Evolutionary conservation across 768 basidiomycete genomes (phyloP), one percentile per base, ranked within the genome.

Genomic region (Suillus subaureus): DNA sequence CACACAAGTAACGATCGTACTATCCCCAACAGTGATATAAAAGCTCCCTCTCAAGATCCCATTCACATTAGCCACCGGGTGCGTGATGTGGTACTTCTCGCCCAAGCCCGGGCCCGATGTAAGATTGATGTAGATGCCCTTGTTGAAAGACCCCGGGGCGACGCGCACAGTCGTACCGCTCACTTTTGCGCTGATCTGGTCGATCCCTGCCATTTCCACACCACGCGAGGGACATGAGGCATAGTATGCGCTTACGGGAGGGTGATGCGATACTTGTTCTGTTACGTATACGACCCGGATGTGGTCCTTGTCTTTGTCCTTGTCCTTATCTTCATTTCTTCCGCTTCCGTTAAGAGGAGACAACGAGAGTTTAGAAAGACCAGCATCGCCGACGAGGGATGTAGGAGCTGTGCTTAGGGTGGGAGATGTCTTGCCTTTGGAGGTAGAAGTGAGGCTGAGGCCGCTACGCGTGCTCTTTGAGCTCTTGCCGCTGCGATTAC

Each of bases 211-310:
- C 74, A 92, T 82, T 68, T 92, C 89, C 49, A 96, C 73, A 37
- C 86, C 85, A 31, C 88, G 86, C 49, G 86, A 79, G 0, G 96
- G 94, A 75, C 93, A 96, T 5, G 80, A 67, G 8, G 91, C 93
- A 68, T 88, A 89, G 73, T 89, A 97, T 1, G 92, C 89, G 1
- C 94, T 97, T 37, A 98, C 87, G 3, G 97, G 97, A 0, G 97
- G 97, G 72, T 99, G 97, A 78, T 99, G 97, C 2, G 93, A 97
- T 56, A 98, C 89, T 77, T 97, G 96, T 76, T 97, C 96, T 16
- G 95, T 97, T 56, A 96, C 78, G 76, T 87, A 97, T 7, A 87
- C 85, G 52, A 96, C 87, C 40, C 94, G 90, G 18, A 88, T 76
- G 60, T 51, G 2, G 26, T 6, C 47, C 21, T 21, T 13, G 23